Evolutionary conservation across 106 monocot species (phyloP).

Genomic region (Platanthera zijinensis): DNA sequence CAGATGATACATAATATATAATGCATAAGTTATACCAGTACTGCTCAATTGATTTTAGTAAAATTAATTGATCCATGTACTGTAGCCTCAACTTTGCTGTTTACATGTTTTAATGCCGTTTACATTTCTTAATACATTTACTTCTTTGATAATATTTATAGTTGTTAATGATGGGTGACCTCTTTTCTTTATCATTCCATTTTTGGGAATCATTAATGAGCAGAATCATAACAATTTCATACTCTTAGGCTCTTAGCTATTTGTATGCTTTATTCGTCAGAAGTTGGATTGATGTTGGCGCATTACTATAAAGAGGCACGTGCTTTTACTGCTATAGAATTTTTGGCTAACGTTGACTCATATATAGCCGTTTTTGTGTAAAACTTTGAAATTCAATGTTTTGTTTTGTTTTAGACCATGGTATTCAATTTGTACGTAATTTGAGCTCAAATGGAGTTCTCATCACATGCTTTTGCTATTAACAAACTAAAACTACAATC

Average conservation of each 20-base stretch:
- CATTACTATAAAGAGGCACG: background rate
- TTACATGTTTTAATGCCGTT: background rate
- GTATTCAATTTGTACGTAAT: background rate
- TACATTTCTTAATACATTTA: background rate
- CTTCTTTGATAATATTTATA: background rate
- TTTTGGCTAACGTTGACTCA: background rate
- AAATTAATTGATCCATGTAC: too few relatives aligned
- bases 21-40: too few relatives aligned
- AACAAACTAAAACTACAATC: background rate
- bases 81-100: too few relatives aligned
- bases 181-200: background rate
- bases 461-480: background rate
- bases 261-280: background rate
- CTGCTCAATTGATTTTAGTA: too few relatives aligned
- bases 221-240: background rate
- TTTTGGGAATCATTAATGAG: background rate
- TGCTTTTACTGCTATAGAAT: too few relatives aligned
- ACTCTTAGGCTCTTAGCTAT: background rate
- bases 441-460: background rate
- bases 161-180: background rate
- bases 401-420: background rate
- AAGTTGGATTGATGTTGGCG: background rate
- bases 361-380: background rate
- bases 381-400: background rate
- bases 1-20: too few relatives aligned